Percentiles rank a stretch among this genome's conserved stretches.
phyloP scores from a whole-genome alignment of 192 early-diverging fungal genomes.

The Coemansia sp. region DNA sequence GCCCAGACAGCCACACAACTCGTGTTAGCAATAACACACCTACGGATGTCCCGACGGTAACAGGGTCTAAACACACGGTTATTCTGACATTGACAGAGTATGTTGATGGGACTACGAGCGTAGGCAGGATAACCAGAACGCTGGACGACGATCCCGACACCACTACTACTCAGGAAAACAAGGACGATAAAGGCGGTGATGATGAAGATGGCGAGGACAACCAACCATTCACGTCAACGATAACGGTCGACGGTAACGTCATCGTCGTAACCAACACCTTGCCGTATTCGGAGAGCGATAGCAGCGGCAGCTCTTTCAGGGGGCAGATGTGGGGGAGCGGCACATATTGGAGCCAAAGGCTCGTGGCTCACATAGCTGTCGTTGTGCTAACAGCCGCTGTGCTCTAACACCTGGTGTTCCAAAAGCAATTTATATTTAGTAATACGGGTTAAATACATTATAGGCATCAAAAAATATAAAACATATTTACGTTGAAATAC shows the following conservation, averaged over 20 bases:
- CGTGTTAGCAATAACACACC: not conserved
- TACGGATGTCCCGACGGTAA: not conserved
- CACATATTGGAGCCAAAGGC: not conserved
- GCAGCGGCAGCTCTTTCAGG: not conserved
- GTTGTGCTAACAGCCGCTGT: not conserved
- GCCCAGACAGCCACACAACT: not conserved
- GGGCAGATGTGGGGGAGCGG: not conserved
- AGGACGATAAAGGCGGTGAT: not conserved
- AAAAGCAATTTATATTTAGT: too few species aligned
- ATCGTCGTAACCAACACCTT: conserved; percentile 27
- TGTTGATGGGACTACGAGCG: conserved; percentile 29
- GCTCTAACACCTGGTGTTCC: too few species aligned
- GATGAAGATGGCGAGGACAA: not conserved
- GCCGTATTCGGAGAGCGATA: not conserved
- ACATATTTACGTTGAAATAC: too few species aligned
- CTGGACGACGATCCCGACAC: not conserved
- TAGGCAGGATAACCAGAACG: conserved; percentile 23
- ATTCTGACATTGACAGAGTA: conserved; percentile 24
- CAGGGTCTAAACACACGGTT: conserved; percentile 22
- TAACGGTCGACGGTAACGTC: conserved; percentile 26
- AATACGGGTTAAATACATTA: too few species aligned
- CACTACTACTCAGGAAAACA: not conserved
- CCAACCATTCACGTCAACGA: conserved; percentile 25
- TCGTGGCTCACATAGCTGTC: not conserved
- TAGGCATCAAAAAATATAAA: too few species aligned